Evolutionary conservation across 2,329 filamentous ascomycete genomes (phyloP).

Genomic region (Thelonectria olida): DNA sequence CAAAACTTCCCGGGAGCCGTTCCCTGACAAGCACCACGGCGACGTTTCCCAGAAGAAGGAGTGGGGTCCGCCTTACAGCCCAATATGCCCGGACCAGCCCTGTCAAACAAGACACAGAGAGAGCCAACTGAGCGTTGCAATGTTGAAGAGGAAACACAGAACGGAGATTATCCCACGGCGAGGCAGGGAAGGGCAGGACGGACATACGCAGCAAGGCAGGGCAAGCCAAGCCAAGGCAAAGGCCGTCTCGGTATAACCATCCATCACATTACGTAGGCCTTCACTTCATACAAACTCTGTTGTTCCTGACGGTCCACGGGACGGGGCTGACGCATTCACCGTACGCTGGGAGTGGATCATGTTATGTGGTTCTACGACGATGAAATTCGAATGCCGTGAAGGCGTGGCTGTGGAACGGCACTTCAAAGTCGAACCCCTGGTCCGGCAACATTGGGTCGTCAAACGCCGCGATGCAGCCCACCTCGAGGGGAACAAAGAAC

Average conservation of each 20-base stretch:
- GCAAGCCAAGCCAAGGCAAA: not conserved
- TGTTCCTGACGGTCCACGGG: not conserved
- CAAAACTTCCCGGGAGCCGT: not conserved
- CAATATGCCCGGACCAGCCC: not conserved
- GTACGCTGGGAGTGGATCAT: constrained; percentile 12
- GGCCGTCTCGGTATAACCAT: constrained; percentile 4
- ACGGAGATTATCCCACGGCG: constrained; percentile 33
- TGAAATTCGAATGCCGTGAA: constrained; percentile 14
- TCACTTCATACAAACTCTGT: not conserved
- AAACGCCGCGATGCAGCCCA: constrained; percentile 1
- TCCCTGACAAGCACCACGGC: constrained; percentile 18
- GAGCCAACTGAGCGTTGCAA: constrained; percentile 26
- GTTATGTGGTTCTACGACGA: not conserved
- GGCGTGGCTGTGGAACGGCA: constrained; percentile 14
- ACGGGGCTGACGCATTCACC: constrained; percentile 7
- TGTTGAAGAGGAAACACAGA: constrained; percentile 17
- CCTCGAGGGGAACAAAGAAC: not conserved
- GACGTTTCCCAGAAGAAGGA: constrained; percentile 35
- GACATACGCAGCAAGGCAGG: too few species aligned
- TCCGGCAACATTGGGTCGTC: constrained; percentile 8
- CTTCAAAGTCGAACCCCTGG: not conserved
- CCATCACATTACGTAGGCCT: constrained; percentile 10
- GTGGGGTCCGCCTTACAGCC: constrained; percentile 35
- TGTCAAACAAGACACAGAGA: not conserved
- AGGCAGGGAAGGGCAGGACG: not conserved